Base-by-base conservation (phyloP, 306 rosid genomes). In the Citrullus colocynthis region DNA sequence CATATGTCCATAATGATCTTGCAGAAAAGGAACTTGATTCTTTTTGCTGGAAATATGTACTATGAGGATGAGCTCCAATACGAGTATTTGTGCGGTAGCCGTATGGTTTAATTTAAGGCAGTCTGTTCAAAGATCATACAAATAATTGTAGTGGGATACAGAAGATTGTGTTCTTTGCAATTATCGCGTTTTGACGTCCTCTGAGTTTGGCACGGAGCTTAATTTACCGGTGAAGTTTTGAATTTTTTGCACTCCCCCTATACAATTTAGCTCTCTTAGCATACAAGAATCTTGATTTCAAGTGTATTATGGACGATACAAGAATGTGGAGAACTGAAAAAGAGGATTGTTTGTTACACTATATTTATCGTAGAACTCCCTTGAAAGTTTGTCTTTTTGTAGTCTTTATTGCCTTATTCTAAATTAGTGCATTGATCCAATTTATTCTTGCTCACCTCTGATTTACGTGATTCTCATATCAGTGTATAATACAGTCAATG, bases 191-290 rank as follows among this genome's bases (percentile, higher is more conserved):
- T 51, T 72, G 42, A 45, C 77, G 51, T 49, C 60, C 77, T 70
- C 75, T 2, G 77, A 72, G 77, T 73, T 73, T 72, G 77, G 77
- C 77, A 51, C 45, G 51, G 28, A 73, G 77, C 59, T 48, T 15
- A 51, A 9, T 24, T 74, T 52, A 17, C 18, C 18, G 21, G 30
- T 74, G 42, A 74, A 74, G 78, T 74, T 54, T 34, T 74, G 62
- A 3, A 9, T 52, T 74, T 52, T 21, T 71, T 71, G 32, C 0
- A 4, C 2, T 17, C 18, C 30, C 77, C 30, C 42, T 4, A 30
- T 52, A 32, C 44, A 14, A 73, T 73, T 52, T 52, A 52, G 62
- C 48, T 54, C 42, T 54, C 78, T 48, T 52, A 74, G 62, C 59
- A 32, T 73, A 73, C 28, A 15, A 52, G 77, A 51, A 28, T 45